phyloP scores from a whole-genome alignment of 2,329 filamentous ascomycete species.

The Diaporthe sp. region DNA sequence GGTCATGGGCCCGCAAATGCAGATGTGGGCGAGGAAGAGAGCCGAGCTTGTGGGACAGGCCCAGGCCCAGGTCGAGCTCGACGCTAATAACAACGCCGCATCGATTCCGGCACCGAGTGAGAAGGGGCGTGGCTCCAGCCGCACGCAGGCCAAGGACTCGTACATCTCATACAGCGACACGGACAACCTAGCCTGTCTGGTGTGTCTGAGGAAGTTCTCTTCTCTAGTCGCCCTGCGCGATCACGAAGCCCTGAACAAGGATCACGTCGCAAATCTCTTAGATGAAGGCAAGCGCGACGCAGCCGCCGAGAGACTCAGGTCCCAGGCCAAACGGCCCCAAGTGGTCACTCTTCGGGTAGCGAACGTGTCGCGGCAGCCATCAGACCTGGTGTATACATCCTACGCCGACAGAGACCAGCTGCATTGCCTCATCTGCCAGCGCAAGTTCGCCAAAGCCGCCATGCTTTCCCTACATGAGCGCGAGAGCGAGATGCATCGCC shows the following conservation, averaged over 20 bases:
- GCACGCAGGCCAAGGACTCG: constrained; percentile 43
- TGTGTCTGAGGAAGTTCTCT: constrained; percentile 70
- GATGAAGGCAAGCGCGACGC: constrained; percentile 38
- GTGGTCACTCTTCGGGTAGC: constrained; percentile 40
- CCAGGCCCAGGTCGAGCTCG: constrained; percentile 25
- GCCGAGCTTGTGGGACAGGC: constrained; percentile 62
- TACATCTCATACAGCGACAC: constrained; percentile 70
- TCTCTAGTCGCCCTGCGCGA: constrained; percentile 63
- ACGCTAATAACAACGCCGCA: constrained; percentile 39
- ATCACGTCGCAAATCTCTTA: constrained; percentile 55
- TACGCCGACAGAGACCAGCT: constrained; percentile 64
- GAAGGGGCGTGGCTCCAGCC: constrained; percentile 13
- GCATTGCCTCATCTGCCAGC: constrained; percentile 53
- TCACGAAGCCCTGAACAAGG: constrained; percentile 68
- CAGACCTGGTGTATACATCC: constrained; percentile 58
- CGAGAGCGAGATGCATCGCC: constrained; percentile 54
- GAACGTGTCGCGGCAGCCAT: constrained; percentile 40
- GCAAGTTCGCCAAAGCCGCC: constrained; percentile 51
- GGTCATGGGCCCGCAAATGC: constrained; percentile 71
- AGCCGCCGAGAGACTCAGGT: constrained; percentile 37
- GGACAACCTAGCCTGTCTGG: constrained; percentile 58
- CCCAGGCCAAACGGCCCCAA: constrained; percentile 39
- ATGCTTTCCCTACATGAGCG: constrained; percentile 56
- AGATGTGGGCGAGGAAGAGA: constrained; percentile 78
- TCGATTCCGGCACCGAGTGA: constrained; percentile 33